phyloP scores from a whole-genome alignment of 345 rosid genomes.

The Fremontodendron californicum region DNA sequence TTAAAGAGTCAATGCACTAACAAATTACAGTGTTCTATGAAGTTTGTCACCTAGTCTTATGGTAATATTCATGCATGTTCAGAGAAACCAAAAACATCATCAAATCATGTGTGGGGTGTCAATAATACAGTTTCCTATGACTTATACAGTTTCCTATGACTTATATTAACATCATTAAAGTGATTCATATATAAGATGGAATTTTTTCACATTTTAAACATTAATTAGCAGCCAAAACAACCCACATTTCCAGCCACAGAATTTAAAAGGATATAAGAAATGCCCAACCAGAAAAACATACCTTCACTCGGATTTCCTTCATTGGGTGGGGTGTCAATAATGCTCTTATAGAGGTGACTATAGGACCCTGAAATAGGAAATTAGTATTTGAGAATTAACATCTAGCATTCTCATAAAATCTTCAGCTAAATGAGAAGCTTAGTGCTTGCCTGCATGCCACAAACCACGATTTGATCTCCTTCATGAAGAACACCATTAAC shows the following conservation, averaged over 20 bases:
- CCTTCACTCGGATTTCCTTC: conserved; percentile 98
- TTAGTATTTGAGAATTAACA: conserved; percentile 6
- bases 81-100: background rate
- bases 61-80: background rate
- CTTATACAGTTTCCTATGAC: too few relatives aligned
- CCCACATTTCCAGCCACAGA: background rate
- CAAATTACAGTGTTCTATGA: background rate
- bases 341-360: conserved; percentile 81
- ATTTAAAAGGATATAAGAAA: background rate
- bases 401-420: background rate
- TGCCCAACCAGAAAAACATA: conserved; percentile 17
- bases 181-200: background rate
- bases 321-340: conserved; percentile 94
- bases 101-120: background rate
- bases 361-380: conserved; percentile 64
- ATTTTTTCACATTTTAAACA: background rate
- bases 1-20: background rate
- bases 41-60: background rate
- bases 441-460: conserved; percentile 83
- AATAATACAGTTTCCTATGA: too few relatives aligned
- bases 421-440: background rate
- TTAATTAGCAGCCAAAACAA: background rate
- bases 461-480: conserved; percentile 93
- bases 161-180: background rate
- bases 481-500: conserved; percentile 87